Evolutionary conservation across 169 alveolate genomes (phyloP).

Genomic region (Plasmodium chabaudi): DNA sequence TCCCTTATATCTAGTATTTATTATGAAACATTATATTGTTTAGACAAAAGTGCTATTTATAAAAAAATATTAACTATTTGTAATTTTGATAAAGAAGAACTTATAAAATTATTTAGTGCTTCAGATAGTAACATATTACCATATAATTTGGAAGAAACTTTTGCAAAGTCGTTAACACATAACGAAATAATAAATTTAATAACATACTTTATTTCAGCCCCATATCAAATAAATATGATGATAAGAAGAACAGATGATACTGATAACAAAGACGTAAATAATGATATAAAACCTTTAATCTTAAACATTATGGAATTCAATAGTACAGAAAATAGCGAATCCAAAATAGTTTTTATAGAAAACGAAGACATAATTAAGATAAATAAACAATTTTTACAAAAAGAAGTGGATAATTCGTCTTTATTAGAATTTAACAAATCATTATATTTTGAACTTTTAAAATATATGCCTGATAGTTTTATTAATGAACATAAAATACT

Average conservation of each 20-base stretch:
- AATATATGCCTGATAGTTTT: background rate
- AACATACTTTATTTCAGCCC: constrained; percentile 24
- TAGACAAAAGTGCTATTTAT: constrained; percentile 33
- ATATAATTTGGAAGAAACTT: constrained; percentile 8
- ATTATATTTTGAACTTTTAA: background rate
- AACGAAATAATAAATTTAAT: constrained; percentile 28
- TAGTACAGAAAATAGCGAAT: background rate
- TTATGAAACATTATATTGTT: constrained; percentile 30
- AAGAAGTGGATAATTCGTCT: background rate
- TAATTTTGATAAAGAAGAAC: constrained; percentile 33
- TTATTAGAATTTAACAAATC: constrained; percentile 1
- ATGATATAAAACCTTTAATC: background rate
- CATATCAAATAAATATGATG: constrained; percentile 17
- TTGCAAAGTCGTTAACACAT: constrained; percentile 18
- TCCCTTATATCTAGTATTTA: constrained; percentile 47
- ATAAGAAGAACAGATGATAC: background rate
- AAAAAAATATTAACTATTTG: constrained; percentile 28
- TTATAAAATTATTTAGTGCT: constrained; percentile 15
- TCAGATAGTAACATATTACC: constrained; percentile 41
- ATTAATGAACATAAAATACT: background rate
- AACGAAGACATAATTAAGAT: background rate
- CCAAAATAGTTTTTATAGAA: background rate
- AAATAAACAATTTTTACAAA: background rate
- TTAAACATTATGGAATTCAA: background rate
- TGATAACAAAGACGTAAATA: constrained; percentile 4